Conservation (phyloP, 2,329 filamentous ascomycete genomes). For the Colletotrichum theobromicola region DNA sequence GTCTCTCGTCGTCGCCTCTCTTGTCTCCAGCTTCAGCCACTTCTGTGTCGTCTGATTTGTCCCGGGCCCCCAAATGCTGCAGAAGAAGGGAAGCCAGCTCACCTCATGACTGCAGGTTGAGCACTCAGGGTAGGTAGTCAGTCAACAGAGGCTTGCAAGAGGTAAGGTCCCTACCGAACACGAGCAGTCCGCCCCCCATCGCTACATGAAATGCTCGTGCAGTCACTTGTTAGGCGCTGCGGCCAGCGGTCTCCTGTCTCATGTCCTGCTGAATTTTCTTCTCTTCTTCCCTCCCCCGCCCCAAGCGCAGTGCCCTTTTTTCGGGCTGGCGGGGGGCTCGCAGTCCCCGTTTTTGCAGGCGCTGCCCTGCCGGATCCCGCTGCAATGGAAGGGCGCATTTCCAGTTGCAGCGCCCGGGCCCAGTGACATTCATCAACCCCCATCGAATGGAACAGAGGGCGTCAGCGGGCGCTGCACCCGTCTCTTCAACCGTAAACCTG, state of each 20-base stretch:
- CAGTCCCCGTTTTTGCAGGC: conserved; percentile 3
- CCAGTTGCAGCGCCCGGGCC: not conserved
- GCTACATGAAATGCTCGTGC: not conserved
- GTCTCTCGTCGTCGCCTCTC: not conserved
- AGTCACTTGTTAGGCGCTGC: not conserved
- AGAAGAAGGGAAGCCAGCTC: not conserved
- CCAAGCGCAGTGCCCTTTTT: not conserved
- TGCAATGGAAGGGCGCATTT: not conserved
- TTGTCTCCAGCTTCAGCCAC: not conserved
- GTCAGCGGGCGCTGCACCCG: not conserved
- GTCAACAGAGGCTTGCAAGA: not conserved
- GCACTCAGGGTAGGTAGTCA: too few species aligned
- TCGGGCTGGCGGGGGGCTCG: conserved; percentile 11
- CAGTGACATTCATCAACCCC: not conserved
- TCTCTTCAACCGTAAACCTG: not conserved
- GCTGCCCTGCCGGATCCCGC: not conserved
- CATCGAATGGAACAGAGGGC: not conserved
- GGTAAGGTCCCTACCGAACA: not conserved
- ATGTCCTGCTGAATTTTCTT: not conserved
- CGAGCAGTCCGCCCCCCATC: not conserved
- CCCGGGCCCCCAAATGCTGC: not conserved
- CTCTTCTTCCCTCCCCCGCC: not conserved
- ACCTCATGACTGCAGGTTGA: not conserved
- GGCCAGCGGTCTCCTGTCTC: not conserved
- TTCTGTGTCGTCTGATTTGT: not conserved